These are phyloP conservation scores for Orychophragmus violaceus DNA, from an alignment of 345 rosid genomes.

Conservation along the genomic window DNA sequence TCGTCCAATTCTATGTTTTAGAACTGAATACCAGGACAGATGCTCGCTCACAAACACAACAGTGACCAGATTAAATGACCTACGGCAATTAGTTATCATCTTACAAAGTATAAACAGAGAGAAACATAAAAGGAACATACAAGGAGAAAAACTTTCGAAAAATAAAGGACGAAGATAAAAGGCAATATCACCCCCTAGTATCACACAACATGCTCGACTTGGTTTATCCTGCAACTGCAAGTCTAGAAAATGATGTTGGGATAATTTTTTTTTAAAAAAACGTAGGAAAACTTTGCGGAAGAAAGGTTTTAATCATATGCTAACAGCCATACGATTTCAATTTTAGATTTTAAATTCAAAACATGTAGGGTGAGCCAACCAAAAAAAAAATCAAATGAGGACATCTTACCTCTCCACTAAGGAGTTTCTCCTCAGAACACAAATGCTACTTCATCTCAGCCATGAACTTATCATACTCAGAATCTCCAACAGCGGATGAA, in stretches of 20 bases:
- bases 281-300: neutral
- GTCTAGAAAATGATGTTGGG: neutral
- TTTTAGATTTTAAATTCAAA: neutral
- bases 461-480: conserved; percentile 95
- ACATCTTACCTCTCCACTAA: conserved; percentile 45
- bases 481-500: conserved; percentile 57
- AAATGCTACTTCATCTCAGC: conserved; percentile 81
- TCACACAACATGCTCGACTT: conserved; percentile 3
- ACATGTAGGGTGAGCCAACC: neutral
- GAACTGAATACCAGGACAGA: conserved; percentile 14
- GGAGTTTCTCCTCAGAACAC: conserved; percentile 11
- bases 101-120: neutral
- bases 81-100: conserved; percentile 3
- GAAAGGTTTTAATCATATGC: conserved; percentile 1
- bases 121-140: neutral
- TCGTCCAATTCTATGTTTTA: conserved; percentile 2
- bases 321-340: neutral
- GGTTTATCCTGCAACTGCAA: conserved; percentile 12
- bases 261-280: no score
- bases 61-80: neutral
- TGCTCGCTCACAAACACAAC: conserved; percentile 27
- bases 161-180: neutral
- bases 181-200: no score
- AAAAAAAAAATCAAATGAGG: conserved; percentile 2
- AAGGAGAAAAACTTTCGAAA: neutral